Base-by-base conservation (phyloP, 805 yeast genomes). In the Candida corydali region DNA sequence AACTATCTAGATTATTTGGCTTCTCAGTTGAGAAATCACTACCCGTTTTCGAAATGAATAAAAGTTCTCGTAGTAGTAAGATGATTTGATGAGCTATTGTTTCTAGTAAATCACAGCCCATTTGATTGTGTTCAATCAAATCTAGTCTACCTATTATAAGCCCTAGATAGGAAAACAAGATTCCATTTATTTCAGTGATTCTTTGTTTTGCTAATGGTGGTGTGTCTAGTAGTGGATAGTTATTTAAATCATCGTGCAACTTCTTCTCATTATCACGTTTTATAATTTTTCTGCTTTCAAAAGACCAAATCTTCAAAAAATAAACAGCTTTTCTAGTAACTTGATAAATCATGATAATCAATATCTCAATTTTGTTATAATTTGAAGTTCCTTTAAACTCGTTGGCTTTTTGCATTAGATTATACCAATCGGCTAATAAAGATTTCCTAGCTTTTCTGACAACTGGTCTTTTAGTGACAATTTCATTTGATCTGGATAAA, bases 401-500 rank as follows among this genome's bases (percentile, higher is more conserved):
- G 44, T 81, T 83, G 1, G 91, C 89, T 50, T 81, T 82, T 26
- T 78, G 70, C 79, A 83, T 80, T 27, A 85, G 63, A 36, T 78
- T 79, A 44, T 84, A 83, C 95, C 94, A 85, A 52, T 82, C 89
- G 2, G 89, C 82, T 22, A 85, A 67, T 38, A 85, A 58, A 26
- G 78, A 69, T 55, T 85, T 85, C 45, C 95, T 70, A 36, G 78
- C 67, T 44, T 73, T 77, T 38, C 86, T 65, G 11, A 85, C 75
- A 3, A 73, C 54, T 2, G 86, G 80, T 34, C 75, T 70, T 42
- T 72, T 70, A 43, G 78, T 76, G 4, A 85, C 89, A 31, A 82
- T 69, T 20, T 78, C 79, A 45, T 81, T 80, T 1, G 87, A 76
- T 45, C 93, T 65, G 1, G 93, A 83, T 14, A 85, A 72, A 59